Percentiles rank a stretch among this genome's conserved stretches.
phyloP scores from a whole-genome alignment of 176 grass and related monocot genomes.

The Avena atlantica region DNA sequence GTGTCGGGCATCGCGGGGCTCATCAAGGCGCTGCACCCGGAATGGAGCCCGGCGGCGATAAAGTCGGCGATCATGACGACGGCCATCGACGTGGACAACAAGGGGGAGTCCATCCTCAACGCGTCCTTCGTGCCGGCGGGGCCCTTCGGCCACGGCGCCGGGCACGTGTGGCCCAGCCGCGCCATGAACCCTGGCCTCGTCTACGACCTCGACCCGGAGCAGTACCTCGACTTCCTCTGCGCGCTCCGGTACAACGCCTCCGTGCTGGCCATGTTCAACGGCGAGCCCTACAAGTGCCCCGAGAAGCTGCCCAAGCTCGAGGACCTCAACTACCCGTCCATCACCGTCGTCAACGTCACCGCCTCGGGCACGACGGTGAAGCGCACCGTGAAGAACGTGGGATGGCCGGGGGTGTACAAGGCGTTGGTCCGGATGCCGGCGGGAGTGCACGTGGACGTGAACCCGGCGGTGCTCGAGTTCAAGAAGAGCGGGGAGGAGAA shows the following conservation, averaged over 20 bases:
- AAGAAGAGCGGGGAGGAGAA: conserved; percentile 63
- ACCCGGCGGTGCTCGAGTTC: conserved; percentile 47
- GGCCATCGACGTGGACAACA: conserved; percentile 57
- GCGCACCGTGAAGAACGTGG: conserved; percentile 76
- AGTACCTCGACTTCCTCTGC: conserved; percentile 87
- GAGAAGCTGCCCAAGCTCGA: conserved; percentile 16
- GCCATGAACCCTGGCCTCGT: conserved; percentile 74
- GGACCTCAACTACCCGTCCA: conserved; percentile 86
- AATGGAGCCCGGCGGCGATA: conserved; percentile 73
- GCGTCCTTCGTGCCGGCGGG: conserved; percentile 47
- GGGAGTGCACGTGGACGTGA: conserved; percentile 53
- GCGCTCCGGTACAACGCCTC: conserved; percentile 58
- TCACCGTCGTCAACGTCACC: conserved; percentile 56
- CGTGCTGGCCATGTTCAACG: conserved; percentile 50
- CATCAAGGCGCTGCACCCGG: conserved; percentile 61
- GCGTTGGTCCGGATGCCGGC: conserved; percentile 40
- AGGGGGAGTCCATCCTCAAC: conserved; percentile 46
- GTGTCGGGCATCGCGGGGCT: conserved; percentile 67
- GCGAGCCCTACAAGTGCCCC: conserved; percentile 54
- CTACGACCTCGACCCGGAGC: conserved; percentile 60
- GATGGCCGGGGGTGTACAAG: conserved; percentile 50
- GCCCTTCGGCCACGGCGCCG: conserved; percentile 69
- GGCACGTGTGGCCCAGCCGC: conserved; percentile 58
- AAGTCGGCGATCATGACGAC: conserved; percentile 84
- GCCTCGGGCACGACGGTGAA: conserved; percentile 19